Percentiles rank a stretch among this genome's conserved stretches.
phyloP scores from a whole-genome alignment of 2,329 filamentous ascomycete species.

The Diaporthe humulicola region DNA sequence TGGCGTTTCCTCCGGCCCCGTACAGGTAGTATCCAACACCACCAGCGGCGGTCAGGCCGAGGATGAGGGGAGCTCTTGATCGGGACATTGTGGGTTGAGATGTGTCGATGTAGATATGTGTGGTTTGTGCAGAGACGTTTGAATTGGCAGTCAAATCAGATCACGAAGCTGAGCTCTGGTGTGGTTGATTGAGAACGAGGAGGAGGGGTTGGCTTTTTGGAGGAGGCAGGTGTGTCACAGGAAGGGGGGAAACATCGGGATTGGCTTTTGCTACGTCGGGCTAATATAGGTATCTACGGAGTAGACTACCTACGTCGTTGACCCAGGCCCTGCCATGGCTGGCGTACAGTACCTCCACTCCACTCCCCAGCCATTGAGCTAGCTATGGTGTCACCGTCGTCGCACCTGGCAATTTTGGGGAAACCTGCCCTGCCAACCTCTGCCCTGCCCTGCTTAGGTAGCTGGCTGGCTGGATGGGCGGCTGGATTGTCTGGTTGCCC shows the following conservation, averaged over 20 bases:
- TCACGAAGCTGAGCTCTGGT: conserved; percentile 8
- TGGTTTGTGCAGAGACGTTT: background rate
- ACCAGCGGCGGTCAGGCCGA: conserved; percentile 74
- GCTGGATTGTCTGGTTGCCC: background rate
- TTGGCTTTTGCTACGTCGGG: background rate
- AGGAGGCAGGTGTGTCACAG: conserved; percentile 24
- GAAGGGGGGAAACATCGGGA: background rate
- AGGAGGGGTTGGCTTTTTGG: background rate
- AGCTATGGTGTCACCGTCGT: conserved; percentile 10
- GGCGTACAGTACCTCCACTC: background rate
- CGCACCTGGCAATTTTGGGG: background rate
- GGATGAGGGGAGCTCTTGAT: conserved; percentile 60
- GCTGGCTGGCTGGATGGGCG: background rate
- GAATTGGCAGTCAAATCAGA: background rate
- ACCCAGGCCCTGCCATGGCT: background rate
- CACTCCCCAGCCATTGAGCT: background rate
- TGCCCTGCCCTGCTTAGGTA: background rate
- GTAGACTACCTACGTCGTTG: too few species aligned
- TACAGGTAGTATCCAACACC: conserved; percentile 93
- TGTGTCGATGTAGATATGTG: background rate
- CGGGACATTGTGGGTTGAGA: conserved; percentile 56
- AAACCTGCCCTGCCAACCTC: background rate
- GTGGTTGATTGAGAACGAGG: background rate
- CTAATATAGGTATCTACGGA: conserved; percentile 9
- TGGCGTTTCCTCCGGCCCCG: conserved; percentile 83